Conservation (phyloP, 768 basidiomycete genomes). For the Trichaptum fuscoviolaceum region DNA sequence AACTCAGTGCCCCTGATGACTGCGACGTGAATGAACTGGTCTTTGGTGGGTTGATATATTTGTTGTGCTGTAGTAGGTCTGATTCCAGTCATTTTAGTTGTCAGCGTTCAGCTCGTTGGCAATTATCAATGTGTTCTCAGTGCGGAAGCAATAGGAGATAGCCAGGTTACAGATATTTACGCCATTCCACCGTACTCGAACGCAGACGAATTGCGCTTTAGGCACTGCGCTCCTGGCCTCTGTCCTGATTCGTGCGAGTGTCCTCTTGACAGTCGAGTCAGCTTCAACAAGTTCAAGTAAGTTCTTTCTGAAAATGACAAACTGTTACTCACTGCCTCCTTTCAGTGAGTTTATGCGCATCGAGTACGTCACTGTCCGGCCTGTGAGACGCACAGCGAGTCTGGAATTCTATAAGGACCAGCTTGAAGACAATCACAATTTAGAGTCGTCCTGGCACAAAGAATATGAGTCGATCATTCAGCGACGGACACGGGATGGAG, state of each 20-base stretch:
- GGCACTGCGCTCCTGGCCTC: not conserved
- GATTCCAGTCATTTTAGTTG: not conserved
- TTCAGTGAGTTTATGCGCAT: not conserved
- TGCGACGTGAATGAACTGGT: not conserved
- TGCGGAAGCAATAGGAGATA: not conserved
- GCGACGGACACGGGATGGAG: too few species aligned
- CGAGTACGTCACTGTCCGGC: not conserved
- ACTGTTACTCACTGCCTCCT: not conserved
- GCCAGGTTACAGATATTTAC: not conserved
- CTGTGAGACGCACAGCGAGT: not conserved
- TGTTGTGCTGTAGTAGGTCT: not conserved
- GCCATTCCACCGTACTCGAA: not conserved
- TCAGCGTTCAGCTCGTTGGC: not conserved
- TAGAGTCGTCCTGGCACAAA: too few species aligned
- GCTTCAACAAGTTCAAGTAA: not conserved
- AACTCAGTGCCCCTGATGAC: not conserved
- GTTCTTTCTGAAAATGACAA: not conserved
- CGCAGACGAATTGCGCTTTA: not conserved
- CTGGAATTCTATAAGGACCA: too few species aligned
- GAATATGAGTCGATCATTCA: too few species aligned
- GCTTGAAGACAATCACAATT: too few species aligned
- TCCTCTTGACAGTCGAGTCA: not conserved
- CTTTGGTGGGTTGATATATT: not conserved
- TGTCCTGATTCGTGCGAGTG: not conserved
- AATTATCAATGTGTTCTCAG: not conserved